These are phyloP conservation scores for Kingdonia uniflora DNA, from an alignment of 164 flowering plant species.

Conservation along the genomic window DNA sequence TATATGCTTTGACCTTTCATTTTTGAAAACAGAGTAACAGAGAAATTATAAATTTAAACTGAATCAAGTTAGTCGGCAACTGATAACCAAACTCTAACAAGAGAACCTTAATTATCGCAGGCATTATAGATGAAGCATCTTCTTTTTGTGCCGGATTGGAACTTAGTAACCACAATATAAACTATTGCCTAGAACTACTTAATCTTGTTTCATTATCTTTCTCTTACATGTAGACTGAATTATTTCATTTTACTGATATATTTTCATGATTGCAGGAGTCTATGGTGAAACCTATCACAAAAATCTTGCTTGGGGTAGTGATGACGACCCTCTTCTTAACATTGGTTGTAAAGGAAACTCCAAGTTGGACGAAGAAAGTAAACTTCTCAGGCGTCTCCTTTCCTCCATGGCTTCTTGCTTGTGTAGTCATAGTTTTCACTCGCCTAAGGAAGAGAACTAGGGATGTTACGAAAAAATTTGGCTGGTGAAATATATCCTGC, in stretches of 20 bases:
- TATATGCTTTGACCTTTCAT: too few relatives aligned
- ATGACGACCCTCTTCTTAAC: slow-evolving; percentile 44
- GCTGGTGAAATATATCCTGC: slow-evolving; percentile 28
- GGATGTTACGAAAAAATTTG: slow-evolving; percentile 36
- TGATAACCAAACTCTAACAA: too few relatives aligned
- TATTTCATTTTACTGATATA: background rate
- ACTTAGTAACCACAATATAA: too few relatives aligned
- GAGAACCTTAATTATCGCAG: too few relatives aligned
- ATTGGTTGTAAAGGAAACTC: slow-evolving; percentile 53
- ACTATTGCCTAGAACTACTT: too few relatives aligned
- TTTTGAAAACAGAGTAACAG: too few relatives aligned
- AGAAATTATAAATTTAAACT: too few relatives aligned
- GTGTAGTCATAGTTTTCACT: slow-evolving; percentile 71
- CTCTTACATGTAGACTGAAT: background rate
- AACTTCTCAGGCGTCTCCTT: slow-evolving; percentile 34
- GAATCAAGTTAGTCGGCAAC: too few relatives aligned
- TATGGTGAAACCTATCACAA: slow-evolving; percentile 68
- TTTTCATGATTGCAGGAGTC: slow-evolving; percentile 61
- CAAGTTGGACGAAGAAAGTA: slow-evolving; percentile 52
- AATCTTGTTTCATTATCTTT: background rate
- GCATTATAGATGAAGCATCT: too few relatives aligned
- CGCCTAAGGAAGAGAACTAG: slow-evolving; percentile 87
- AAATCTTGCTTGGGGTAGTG: slow-evolving; percentile 54
- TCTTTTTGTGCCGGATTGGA: too few relatives aligned
- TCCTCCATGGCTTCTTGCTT: slow-evolving; percentile 95